Base-by-base conservation (phyloP, 306 rosid species). In the Begonia peltatifolia region DNA sequence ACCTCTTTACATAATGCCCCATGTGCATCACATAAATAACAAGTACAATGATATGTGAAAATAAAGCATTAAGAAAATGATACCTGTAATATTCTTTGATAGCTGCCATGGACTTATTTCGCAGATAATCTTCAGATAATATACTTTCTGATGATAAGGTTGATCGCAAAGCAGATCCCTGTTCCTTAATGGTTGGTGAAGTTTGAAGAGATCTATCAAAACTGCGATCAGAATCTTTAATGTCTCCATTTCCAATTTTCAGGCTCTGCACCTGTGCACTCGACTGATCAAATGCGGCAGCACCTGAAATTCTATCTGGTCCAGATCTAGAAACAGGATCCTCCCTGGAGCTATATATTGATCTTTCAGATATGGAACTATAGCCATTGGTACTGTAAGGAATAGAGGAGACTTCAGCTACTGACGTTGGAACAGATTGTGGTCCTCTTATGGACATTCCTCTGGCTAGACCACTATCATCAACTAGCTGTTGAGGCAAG, bases 31-130 rank as follows among this genome's bases (percentile, higher is more conserved):
- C 23, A 20, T 20, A 20, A 1, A 20, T 20, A 20, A 20, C 4
- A 20, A 20, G 23, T 20, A 20, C 4, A 20, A 20, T 20, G 23
- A 20, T 20, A 20, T 30, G 38, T 30, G 38, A 30, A 36, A 44
- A 51, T 7, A 53, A 12, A 47, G 47, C 58, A 53, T 41, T 44
- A 54, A 30, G 42, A 49, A 47, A 51, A 67, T 9, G 44, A 53
- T 59, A 87, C 99, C 99, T 83, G 81, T 92, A 92, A 58, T 71
- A 92, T 66, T 92, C 99, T 71, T 71, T 81, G 62, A 92, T 92
- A 58, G 99, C 84, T 9, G 72, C 63, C 81, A 77, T 53, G 53
- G 96, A 87, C 93, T 54, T 72, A 47, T 70, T 70, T 53, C 50
- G 65, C 35, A 87, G 70, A 14, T 9, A 65, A 16, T 86, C 95